Base-by-base conservation (phyloP, 2,329 filamentous ascomycete genomes). In the Trematosphaeria pertusa region DNA sequence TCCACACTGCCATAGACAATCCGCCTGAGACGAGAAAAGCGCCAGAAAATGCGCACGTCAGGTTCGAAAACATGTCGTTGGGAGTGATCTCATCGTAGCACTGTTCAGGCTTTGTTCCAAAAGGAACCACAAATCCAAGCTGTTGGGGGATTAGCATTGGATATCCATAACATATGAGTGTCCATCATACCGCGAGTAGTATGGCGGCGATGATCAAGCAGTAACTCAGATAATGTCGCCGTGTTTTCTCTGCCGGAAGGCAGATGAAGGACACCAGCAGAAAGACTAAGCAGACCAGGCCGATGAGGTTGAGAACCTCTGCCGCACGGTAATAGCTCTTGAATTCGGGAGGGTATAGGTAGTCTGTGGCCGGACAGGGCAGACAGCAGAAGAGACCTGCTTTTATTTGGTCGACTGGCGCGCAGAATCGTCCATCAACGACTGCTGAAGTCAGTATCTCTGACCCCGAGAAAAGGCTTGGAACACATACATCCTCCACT, bases 41-140 rank as follows among this genome's bases (percentile, higher is more conserved):
- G 8, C 94, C 94, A 0, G 92, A 96, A 49, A 91, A 87, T 4
- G 91, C 94, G 69, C 94, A 99, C 3, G 90, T 85, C 19, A 86
- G 75, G 64, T 83, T 89, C 1, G 87, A 88, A 56, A 86, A 81
- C 92, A 97, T 97, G 67, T 92, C 89, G 65, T 97, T 86, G 0
- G 94, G 94, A 0, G 94, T 99, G 64, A 99, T 97, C 35, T 81
- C 78, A 68, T 99, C 89, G 67, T 85, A 88, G 71, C 94, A 99
- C 76, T 96, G 85, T 0, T 90, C 76, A 1, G 92, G 91, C 50
- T 86, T 81, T 19, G 85, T 84, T 10, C 84, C 91, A 17, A 97
- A 81, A 0, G 94, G 93, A 31, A 99, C 84, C 34, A 97, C 88
- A 69, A 97, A 96, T 21, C 91, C 91, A 57, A 97, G 79, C 87